Base-by-base conservation (phyloP, 305 asterid genomes). In the Rubia balearica region DNA sequence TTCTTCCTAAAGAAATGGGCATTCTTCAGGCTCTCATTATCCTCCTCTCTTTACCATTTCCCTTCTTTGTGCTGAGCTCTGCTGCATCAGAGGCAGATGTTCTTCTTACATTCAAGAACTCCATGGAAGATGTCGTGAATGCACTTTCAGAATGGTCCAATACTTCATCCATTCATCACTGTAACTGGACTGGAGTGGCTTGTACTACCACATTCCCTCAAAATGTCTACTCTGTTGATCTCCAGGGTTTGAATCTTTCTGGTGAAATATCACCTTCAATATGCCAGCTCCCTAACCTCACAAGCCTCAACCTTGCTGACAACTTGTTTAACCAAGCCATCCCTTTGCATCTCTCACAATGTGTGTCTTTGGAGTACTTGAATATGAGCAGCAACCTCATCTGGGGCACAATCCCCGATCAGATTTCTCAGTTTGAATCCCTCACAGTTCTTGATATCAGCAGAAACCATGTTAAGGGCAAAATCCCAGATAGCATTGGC, bases 181-280 rank as follows among this genome's bases (percentile, higher is more conserved):
- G 98, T 64, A 86, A 86, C 81, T 91, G 96, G 98, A 85, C 92
- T 68, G 98, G 98, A 53, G 81, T 91, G 76, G 80, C 88, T 73
- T 91, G 96, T 85, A 75, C 81, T 19, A 64, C 71, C 30, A 66
- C 69, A 53, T 57, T 68, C 51, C 84, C 88, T 65, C 76, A 78
- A 21, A 36, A 73, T 57, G 82, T 91, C 57, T 76, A 83, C 65
- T 83, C 85, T 40, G 75, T 89, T 9, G 78, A 74, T 53, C 96
- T 91, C 19, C 90, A 80, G 82, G 85, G 75, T 67, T 71, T 81
- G 60, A 91, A 89, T 81, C 96, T 91, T 69, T 91, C 96, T 53
- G 97, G 97, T 63, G 88, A 84, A 83, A 89, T 91, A 75, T 85
- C 96, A 78, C 75, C 93, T 46, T 82, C 90, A 51, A 43, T 89